phyloP scores from a whole-genome alignment of 2,329 filamentous ascomycete genomes.

The Clonostachys byssicola region DNA sequence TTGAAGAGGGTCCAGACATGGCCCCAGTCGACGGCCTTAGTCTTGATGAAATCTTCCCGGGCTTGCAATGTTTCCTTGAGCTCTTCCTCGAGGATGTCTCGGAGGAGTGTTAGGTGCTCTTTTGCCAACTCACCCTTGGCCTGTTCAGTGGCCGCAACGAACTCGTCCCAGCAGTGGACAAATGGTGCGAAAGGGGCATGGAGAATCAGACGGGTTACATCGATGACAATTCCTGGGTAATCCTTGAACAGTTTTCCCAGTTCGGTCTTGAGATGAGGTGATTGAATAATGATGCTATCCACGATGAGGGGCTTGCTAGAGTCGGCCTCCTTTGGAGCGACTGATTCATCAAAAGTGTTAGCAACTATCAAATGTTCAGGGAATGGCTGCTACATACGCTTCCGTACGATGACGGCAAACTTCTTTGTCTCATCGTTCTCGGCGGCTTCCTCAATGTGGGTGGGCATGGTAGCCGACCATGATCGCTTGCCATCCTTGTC shows the following conservation, averaged over 20 bases:
- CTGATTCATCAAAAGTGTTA: background rate
- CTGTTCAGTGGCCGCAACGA: constrained; percentile 33
- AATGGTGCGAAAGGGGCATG: constrained; percentile 57
- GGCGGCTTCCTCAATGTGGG: constrained; percentile 48
- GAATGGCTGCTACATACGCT: constrained; percentile 22
- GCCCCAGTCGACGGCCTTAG: constrained; percentile 47
- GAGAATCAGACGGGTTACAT: constrained; percentile 58
- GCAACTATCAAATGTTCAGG: background rate
- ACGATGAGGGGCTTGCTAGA: constrained; percentile 56
- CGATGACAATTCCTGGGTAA: constrained; percentile 57
- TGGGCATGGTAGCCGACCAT: constrained; percentile 52
- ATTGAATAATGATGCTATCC: constrained; percentile 62
- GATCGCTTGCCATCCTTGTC: constrained; percentile 45
- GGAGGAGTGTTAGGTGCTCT: constrained; percentile 40
- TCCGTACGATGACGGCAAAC: constrained; percentile 56
- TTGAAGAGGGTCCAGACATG: constrained; percentile 51
- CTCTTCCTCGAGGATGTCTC: constrained; percentile 42
- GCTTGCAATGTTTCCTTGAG: constrained; percentile 43
- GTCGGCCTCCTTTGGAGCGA: constrained; percentile 43
- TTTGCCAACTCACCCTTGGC: constrained; percentile 34
- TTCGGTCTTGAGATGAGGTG: constrained; percentile 52
- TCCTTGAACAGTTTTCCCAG: constrained; percentile 49
- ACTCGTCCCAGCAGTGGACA: constrained; percentile 58
- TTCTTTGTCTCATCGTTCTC: constrained; percentile 59
- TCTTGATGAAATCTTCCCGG: constrained; percentile 44